Conservation (phyloP, 495 filamentous ascomycete genomes). For the Cudoniella acicularis region DNA sequence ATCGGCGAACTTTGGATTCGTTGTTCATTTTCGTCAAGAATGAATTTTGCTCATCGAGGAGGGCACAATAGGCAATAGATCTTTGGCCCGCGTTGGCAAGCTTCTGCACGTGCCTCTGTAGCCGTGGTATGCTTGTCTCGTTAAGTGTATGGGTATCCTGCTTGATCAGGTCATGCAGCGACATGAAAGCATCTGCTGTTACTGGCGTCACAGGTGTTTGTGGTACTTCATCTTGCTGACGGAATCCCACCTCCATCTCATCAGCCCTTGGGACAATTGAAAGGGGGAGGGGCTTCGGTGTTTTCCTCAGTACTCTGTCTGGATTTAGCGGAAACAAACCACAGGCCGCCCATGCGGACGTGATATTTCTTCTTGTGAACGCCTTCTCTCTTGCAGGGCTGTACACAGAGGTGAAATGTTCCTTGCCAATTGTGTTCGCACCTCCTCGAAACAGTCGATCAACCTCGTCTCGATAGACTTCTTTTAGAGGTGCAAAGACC, state of each 20-base stretch:
- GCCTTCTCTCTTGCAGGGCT: constrained; percentile 29
- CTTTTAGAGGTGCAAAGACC: too few relatives aligned
- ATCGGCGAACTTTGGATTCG: constrained; percentile 25
- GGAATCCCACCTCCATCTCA: constrained; percentile 22
- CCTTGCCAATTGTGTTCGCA: constrained; percentile 28
- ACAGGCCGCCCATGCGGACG: constrained; percentile 26
- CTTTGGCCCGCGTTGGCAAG: constrained; percentile 27
- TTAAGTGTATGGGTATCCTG: constrained; percentile 25
- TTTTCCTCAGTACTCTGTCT: constrained; percentile 31
- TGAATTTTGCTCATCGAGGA: constrained; percentile 28
- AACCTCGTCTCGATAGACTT: too few relatives aligned
- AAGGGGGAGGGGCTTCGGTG: constrained; percentile 24
- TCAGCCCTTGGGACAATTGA: constrained; percentile 21
- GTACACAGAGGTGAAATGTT: constrained; percentile 34
- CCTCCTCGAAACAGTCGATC: constrained; percentile 26
- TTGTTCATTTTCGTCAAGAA: constrained; percentile 15
- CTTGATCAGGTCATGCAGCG: constrained; percentile 30
- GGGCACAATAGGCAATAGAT: constrained; percentile 30
- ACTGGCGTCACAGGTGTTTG: constrained; percentile 28
- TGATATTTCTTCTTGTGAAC: constrained; percentile 35
- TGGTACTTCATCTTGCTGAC: constrained; percentile 22
- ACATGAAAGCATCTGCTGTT: too few relatives aligned
- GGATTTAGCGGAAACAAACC: constrained; percentile 35
- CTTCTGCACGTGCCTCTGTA: constrained; percentile 26
- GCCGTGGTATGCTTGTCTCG: constrained; percentile 23